Evolutionary conservation across 257 asterid species (phyloP).

Genomic region (Solanum lignicaule): DNA sequence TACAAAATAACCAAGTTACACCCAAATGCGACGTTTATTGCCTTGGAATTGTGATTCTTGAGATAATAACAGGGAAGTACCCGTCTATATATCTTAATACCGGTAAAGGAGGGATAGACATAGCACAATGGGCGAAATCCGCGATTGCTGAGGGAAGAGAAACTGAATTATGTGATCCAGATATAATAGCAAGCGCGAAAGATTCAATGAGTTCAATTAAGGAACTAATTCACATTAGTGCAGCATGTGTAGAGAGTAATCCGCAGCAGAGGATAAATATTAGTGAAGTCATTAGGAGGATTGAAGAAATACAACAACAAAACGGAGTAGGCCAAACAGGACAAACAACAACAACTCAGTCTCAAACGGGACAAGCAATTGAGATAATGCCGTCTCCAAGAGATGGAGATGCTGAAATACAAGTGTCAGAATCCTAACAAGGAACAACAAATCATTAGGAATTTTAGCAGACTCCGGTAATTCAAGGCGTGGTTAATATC

Average conservation of each 20-base stretch:
- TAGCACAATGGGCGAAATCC: slow-evolving; percentile 48
- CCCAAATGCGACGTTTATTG: slow-evolving; percentile 65
- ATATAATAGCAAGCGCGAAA: slow-evolving; percentile 8
- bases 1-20: slow-evolving; percentile 21
- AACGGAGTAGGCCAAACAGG: background rate
- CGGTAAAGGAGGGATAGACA: slow-evolving; percentile 54
- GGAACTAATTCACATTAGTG: slow-evolving; percentile 41
- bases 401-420: slow-evolving; percentile 19
- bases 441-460: background rate
- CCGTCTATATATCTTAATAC: slow-evolving; percentile 35
- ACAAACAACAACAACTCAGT: background rate
- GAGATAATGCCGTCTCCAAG: slow-evolving; percentile 4
- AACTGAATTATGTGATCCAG: slow-evolving; percentile 40
- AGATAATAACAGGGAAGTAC: slow-evolving; percentile 58
- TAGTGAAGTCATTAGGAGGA: slow-evolving; percentile 40
- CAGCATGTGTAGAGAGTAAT: slow-evolving; percentile 43
- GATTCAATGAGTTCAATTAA: slow-evolving; percentile 19
- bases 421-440: background rate
- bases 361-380: slow-evolving; percentile 7
- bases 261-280: slow-evolving; percentile 43
- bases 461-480: background rate
- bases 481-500: background rate
- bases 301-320: slow-evolving; percentile 24
- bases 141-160: slow-evolving; percentile 45
- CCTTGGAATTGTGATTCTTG: slow-evolving; percentile 67